Base-by-base conservation (phyloP, 2,329 filamentous ascomycete species). In the Fragosphaeria purpurea region DNA sequence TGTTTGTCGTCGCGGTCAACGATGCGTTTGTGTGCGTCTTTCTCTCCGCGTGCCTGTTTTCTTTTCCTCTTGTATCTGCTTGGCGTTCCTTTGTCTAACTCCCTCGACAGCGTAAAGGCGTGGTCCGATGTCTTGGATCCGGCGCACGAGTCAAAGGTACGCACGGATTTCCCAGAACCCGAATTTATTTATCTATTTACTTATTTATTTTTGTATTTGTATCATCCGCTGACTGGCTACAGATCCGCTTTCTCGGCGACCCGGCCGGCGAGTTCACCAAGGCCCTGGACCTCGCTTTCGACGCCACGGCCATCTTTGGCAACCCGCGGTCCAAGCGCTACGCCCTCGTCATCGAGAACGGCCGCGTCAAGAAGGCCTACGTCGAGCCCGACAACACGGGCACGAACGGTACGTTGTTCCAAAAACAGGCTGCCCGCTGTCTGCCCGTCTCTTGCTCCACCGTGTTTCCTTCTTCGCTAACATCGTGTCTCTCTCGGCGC, bases 1-100 rank as follows among this genome's bases (percentile, higher is more conserved):
- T 95, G 44, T 95, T 94, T 62, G 88, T 97, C 41, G 82, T 97
- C 51, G 83, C 86, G 12, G 90, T 96, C 64, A 97, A 97, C 65
- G 91, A 97, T 65, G 80, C 89, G 22, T 96, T 96, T 65, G 90
- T 95, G 86, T 94, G 74, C 69, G 86, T 70, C 44, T 42, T 22
- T 22, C 22, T 22, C 22, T 22, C 22, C 22, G 22, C 3, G 22
- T 22, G 22, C 22, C 13, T n/a, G 8, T 9, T 34, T n/a, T n/a
- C 6, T 42, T 8, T 39, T 6, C 7, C 11, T 2, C 32, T 32
- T n/a, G 44, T 6, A 44, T 35, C 11, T 12, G 12, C 44, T 22
- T 34, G 31, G 30, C 35, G 42, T 34, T 35, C 7, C 30, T 44
- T 40, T 7, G 4, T 22, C 22, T 22, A 22, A 22, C 22, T 22